Evolutionary conservation across 2,329 filamentous ascomycete genomes (phyloP).

Genomic region (Plectosphaerella cucumerina): DNA sequence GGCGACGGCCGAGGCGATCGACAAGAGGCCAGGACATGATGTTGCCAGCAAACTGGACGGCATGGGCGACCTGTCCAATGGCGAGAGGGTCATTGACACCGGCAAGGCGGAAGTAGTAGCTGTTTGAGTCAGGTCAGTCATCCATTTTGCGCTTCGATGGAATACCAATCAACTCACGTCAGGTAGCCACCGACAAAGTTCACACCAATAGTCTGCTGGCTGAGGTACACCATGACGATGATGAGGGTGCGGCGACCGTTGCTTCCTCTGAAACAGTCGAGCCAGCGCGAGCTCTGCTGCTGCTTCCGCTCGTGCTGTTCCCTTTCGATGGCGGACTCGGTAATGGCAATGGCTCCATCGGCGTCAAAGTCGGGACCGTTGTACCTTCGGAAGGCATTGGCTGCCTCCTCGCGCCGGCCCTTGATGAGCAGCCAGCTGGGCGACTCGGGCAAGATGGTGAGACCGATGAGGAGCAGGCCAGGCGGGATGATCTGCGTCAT

Average conservation of each 20-base stretch:
- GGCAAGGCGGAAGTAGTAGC: conserved; percentile 21
- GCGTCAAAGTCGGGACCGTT: conserved; percentile 21
- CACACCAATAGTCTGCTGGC: conserved; percentile 24
- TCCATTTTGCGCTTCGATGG: neutral
- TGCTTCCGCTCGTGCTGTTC: conserved; percentile 17
- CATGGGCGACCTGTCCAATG: conserved; percentile 21
- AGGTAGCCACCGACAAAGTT: conserved; percentile 23
- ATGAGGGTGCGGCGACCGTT: conserved; percentile 22
- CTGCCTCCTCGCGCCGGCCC: conserved; percentile 12
- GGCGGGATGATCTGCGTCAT: conserved; percentile 24
- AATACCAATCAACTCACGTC: conserved; percentile 7
- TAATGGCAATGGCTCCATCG: conserved; percentile 15
- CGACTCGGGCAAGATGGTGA: conserved; percentile 16
- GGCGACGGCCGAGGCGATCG: conserved; percentile 22
- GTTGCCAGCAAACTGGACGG: conserved; percentile 23
- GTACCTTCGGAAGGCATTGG: conserved; percentile 16
- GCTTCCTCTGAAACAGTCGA: conserved; percentile 22
- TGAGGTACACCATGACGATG: conserved; percentile 24
- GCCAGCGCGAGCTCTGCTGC: conserved; percentile 14
- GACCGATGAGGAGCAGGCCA: conserved; percentile 14
- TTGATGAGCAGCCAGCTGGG: conserved; percentile 16
- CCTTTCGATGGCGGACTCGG: conserved; percentile 16
- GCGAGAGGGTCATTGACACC: conserved; percentile 21
- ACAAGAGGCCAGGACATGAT: conserved; percentile 23
- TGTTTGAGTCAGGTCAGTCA: neutral